Evolutionary conservation across 177 flowering plant genomes (phyloP).

Genomic region (Vitis hybrid): DNA sequence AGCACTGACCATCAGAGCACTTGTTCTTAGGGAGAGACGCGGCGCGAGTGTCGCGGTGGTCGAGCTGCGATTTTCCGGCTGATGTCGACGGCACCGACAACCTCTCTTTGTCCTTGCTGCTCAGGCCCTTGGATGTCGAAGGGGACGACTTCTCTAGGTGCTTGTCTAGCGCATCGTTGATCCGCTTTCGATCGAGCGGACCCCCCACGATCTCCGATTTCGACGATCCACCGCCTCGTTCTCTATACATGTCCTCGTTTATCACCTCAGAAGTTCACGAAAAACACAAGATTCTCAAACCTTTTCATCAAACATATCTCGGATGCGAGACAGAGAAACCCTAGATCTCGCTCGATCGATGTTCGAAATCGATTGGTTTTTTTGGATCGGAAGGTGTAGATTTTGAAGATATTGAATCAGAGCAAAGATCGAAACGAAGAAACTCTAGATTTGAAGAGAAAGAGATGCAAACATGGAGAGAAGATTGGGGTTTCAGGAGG

Average conservation of each 20-base stretch:
- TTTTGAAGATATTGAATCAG: background rate
- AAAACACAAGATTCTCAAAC: background rate
- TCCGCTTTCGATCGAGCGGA: slow-evolving; percentile 51
- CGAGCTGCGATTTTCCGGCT: slow-evolving; percentile 36
- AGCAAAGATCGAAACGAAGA: background rate
- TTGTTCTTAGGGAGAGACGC: slow-evolving; percentile 44
- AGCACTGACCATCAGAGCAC: slow-evolving; percentile 46
- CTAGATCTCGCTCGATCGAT: background rate
- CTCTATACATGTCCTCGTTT: slow-evolving; percentile 35
- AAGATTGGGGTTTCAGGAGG: background rate
- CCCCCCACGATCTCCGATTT: slow-evolving; percentile 39
- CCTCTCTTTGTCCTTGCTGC: slow-evolving; percentile 37
- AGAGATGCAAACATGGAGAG: background rate
- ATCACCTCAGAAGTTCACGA: background rate
- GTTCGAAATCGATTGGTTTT: background rate
- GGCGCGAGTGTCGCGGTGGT: slow-evolving; percentile 32
- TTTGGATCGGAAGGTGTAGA: background rate
- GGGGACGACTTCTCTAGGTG: slow-evolving; percentile 59
- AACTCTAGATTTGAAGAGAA: slow-evolving; percentile 5
- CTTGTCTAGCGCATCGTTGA: slow-evolving; percentile 63
- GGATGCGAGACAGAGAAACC: background rate
- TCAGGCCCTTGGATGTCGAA: slow-evolving; percentile 41
- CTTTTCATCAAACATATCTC: background rate
- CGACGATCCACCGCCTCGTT: slow-evolving; percentile 48
- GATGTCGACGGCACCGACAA: slow-evolving; percentile 44